Percentiles rank a stretch among this genome's conserved stretches.
These are phyloP conservation scores for Epithele typhae DNA, from an alignment of 768 basidiomycete species.

Conservation along the genomic window DNA sequence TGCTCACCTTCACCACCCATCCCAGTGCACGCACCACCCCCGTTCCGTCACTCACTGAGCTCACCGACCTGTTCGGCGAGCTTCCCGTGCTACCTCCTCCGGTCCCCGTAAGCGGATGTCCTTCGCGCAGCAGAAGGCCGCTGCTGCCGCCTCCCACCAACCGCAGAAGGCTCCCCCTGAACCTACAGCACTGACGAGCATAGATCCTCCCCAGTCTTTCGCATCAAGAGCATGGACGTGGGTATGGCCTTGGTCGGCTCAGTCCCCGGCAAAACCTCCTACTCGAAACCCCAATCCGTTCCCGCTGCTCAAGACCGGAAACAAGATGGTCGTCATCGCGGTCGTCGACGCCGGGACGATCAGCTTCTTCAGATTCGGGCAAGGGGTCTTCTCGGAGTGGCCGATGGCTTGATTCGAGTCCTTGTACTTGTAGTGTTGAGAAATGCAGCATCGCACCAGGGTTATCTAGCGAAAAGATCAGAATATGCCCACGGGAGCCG, in stretches of 20 bases:
- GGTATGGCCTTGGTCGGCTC: conserved; percentile 10
- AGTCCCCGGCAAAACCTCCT: conserved; percentile 18
- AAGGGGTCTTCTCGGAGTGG: conserved; percentile 83
- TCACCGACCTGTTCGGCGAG: conserved; percentile 64
- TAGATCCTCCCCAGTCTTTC: neutral
- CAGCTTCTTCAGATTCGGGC: conserved; percentile 84
- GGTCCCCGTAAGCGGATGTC: conserved; percentile 42
- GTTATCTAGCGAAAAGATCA: no score
- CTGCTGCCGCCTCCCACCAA: conserved; percentile 3
- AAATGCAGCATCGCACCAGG: no score
- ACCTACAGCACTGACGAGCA: no score
- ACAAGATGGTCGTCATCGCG: conserved; percentile 79
- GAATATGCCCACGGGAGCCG: no score
- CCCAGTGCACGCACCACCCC: conserved; percentile 75
- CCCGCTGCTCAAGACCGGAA: conserved; percentile 75
- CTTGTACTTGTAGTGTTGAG: no score
- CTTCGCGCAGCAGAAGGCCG: conserved; percentile 17
- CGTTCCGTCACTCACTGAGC: conserved; percentile 78
- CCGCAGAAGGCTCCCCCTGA: no score
- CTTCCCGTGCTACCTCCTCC: conserved; percentile 64
- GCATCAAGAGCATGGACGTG: conserved; percentile 23
- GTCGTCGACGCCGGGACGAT: conserved; percentile 85
- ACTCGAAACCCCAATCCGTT: conserved; percentile 65
- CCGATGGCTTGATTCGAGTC: conserved; percentile 66
- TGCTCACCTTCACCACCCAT: no score